phyloP scores from a whole-genome alignment of 129 eudicot genomes.

The Flaveria linearis region DNA sequence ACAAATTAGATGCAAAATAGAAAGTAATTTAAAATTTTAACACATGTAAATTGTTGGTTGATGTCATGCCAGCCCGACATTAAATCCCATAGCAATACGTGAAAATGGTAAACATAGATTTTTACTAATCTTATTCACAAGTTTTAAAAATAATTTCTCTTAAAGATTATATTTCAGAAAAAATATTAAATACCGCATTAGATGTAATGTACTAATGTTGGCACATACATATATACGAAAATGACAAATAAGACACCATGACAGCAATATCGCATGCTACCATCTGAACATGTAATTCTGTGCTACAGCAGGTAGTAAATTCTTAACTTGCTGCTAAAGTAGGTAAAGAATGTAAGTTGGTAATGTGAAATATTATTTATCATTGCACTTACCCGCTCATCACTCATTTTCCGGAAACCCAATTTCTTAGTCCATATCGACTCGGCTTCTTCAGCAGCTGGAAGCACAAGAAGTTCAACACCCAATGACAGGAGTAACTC shows the following conservation, averaged over 20 bases:
- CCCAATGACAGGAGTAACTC: constrained; percentile 61
- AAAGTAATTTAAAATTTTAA: not conserved
- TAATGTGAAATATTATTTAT: constrained; percentile 13
- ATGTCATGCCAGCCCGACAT: too few species aligned
- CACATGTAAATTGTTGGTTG: too few species aligned
- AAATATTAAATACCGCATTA: too few species aligned
- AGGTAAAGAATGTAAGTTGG: not conserved
- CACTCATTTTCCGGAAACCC: constrained; percentile 79
- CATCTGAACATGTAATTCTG: not conserved
- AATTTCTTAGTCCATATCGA: constrained; percentile 83
- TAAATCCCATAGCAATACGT: too few species aligned
- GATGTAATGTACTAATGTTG: not conserved
- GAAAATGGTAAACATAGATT: not conserved
- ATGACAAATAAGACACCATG: not conserved
- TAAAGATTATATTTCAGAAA: not conserved
- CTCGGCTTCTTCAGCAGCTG: constrained; percentile 98
- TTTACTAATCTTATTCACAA: not conserved
- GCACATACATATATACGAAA: not conserved
- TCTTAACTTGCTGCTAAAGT: not conserved
- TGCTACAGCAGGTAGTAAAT: not conserved
- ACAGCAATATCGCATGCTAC: too few species aligned
- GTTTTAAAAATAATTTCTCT: not conserved
- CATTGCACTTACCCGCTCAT: constrained; percentile 67
- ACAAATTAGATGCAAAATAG: not conserved
- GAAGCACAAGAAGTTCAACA: constrained; percentile 81